Percentiles rank a stretch among this genome's conserved stretches.
These are phyloP conservation scores for Bromus sterilis DNA, from an alignment of 176 grass and related monocot species.

Conservation along the genomic window DNA sequence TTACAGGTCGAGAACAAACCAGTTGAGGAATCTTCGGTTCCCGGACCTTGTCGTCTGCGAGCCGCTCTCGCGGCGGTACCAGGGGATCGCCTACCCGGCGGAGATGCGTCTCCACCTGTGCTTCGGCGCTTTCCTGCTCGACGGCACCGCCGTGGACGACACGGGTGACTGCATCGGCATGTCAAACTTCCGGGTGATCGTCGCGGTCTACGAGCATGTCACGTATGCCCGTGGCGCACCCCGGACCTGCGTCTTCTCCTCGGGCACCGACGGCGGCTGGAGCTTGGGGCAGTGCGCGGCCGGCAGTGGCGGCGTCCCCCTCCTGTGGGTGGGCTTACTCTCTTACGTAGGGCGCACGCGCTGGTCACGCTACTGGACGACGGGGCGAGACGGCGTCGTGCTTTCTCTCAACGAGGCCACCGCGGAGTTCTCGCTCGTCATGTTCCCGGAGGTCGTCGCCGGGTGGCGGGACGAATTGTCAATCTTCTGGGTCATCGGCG, in stretches of 20 bases:
- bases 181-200: neutral
- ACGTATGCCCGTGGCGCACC: neutral
- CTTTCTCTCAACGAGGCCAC: constrained; percentile 2
- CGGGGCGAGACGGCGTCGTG: neutral
- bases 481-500: neutral
- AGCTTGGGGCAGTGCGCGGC: neutral
- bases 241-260: neutral
- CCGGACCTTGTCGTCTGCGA: neutral
- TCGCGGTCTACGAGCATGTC: neutral
- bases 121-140: neutral
- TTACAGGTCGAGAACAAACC: neutral
- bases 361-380: neutral
- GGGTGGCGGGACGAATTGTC: neutral
- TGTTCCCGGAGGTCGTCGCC: neutral
- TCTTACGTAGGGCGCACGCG: neutral
- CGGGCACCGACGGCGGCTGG: neutral
- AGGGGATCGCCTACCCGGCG: neutral
- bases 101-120: neutral
- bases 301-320: neutral
- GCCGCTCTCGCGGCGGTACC: neutral
- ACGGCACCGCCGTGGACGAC: neutral
- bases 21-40: neutral
- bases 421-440: constrained; percentile 7
- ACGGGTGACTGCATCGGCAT: neutral
- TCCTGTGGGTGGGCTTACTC: neutral